phyloP scores from a whole-genome alignment of 306 rosid genomes.

The Adenanthera pavonina region DNA sequence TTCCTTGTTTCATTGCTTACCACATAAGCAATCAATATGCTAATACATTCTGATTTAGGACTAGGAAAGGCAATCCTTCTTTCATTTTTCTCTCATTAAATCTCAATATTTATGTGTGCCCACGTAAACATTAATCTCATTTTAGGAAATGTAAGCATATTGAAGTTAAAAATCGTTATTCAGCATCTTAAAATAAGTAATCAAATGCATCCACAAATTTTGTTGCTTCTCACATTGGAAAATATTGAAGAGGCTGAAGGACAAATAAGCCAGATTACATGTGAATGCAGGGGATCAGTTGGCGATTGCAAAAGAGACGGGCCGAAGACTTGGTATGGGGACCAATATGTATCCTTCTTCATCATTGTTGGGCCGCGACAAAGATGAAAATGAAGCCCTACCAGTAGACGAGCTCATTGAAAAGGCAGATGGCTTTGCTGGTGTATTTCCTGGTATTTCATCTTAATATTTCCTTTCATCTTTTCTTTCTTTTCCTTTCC shows the following conservation, averaged over 20 bases:
- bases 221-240: conserved; percentile 23
- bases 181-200: not conserved
- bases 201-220: not conserved
- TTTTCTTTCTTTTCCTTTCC: conserved; percentile 21
- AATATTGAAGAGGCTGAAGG: conserved; percentile 15
- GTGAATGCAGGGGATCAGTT: conserved; percentile 73
- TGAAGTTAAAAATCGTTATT: not conserved
- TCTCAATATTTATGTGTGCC: not conserved
- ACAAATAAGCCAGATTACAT: conserved; percentile 31
- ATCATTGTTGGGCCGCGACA: conserved; percentile 68
- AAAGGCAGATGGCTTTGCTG: conserved; percentile 92
- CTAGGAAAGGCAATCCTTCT: not conserved
- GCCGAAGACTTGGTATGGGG: conserved; percentile 92
- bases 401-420: conserved; percentile 85
- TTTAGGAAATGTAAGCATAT: not conserved
- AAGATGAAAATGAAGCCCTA: conserved; percentile 73
- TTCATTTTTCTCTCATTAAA: conserved; percentile 1
- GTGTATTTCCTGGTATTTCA: conserved; percentile 81
- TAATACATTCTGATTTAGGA: not conserved
- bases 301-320: conserved; percentile 92
- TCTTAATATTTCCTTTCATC: conserved; percentile 5
- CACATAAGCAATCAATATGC: not conserved
- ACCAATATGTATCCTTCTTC: conserved; percentile 96
- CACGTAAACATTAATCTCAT: not conserved
- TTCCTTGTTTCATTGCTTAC: not conserved